Conservation (phyloP, 805 yeast genomes). For the Metschnikowia gelsemii region DNA sequence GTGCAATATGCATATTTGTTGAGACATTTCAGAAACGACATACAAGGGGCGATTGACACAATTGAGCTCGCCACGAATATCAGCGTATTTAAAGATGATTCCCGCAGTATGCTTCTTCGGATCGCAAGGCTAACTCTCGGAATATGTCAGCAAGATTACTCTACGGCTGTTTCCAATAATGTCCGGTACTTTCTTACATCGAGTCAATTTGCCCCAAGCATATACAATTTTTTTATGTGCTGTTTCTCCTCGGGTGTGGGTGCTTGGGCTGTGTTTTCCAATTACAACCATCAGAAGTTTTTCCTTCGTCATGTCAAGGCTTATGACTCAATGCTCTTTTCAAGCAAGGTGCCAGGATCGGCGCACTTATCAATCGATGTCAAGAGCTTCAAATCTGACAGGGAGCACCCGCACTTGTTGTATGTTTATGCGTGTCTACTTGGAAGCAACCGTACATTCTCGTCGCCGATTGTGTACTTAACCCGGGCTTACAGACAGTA, state of each 20-base stretch:
- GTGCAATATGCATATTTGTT: constrained; percentile 73
- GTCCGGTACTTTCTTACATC: constrained; percentile 63
- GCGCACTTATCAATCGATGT: constrained; percentile 64
- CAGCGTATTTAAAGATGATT: constrained; percentile 70
- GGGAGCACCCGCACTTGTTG: constrained; percentile 64
- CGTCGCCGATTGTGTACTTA: constrained; percentile 77
- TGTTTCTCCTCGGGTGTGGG: constrained; percentile 61
- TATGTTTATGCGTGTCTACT: constrained; percentile 78
- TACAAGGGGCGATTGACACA: constrained; percentile 48
- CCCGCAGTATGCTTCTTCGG: constrained; percentile 57
- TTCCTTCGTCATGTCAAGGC: constrained; percentile 89
- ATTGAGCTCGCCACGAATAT: constrained; percentile 74
- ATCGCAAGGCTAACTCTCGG: constrained; percentile 67
- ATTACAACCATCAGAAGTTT: constrained; percentile 85
- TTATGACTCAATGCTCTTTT: constrained; percentile 64
- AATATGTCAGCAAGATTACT: constrained; percentile 47
- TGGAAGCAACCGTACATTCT: constrained; percentile 78
- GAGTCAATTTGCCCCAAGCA: constrained; percentile 73
- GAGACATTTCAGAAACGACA: constrained; percentile 64
- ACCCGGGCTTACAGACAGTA: constrained; percentile 65
- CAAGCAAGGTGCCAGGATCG: constrained; percentile 65
- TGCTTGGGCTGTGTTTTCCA: constrained; percentile 61
- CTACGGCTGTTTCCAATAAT: constrained; percentile 50
- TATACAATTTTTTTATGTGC: constrained; percentile 63
- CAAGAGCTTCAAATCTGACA: constrained; percentile 37